Evolutionary conservation across 148 eudicot genomes (phyloP).

Genomic region (Gaultheria prostrata): DNA sequence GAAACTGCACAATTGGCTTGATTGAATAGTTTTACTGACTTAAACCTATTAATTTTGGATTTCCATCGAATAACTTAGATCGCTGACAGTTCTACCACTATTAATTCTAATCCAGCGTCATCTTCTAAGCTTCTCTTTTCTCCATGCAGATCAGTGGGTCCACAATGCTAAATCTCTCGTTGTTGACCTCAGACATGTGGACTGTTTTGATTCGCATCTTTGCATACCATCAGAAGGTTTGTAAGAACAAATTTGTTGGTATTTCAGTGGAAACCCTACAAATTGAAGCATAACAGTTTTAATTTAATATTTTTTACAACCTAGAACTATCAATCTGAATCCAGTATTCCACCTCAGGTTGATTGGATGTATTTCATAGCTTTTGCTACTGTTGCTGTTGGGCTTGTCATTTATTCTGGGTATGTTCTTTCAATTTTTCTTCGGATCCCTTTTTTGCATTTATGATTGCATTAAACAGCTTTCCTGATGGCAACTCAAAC

Average conservation of each 20-base stretch:
- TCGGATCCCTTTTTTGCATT: background rate
- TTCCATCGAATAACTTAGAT: background rate
- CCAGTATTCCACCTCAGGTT: conserved; percentile 50
- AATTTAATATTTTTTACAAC: background rate
- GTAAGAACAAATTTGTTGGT: background rate
- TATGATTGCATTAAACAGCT: background rate
- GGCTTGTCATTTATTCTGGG: conserved; percentile 78
- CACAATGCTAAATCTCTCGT: conserved; percentile 80
- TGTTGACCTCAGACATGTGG: conserved; percentile 95
- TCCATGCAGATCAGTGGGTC: conserved; percentile 67
- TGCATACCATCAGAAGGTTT: conserved; percentile 75
- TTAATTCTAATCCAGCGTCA: background rate
- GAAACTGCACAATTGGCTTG: background rate
- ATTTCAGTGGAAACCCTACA: background rate
- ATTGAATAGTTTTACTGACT: background rate
- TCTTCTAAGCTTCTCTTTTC: conserved; percentile 5
- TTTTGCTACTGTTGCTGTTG: conserved; percentile 63
- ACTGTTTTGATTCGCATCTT: conserved; percentile 80
- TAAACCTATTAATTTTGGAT: background rate
- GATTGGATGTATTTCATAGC: conserved; percentile 89
- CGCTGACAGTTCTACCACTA: background rate
- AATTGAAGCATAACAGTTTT: background rate
- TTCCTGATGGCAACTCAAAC: background rate
- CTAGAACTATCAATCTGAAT: conserved; percentile 11
- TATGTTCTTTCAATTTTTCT: conserved; percentile 26